A percentile compares a stretch with the other conserved stretches of the same genome.
Conservation (phyloP, 148 eudicot species). For the Chenopodium formosanum region DNA sequence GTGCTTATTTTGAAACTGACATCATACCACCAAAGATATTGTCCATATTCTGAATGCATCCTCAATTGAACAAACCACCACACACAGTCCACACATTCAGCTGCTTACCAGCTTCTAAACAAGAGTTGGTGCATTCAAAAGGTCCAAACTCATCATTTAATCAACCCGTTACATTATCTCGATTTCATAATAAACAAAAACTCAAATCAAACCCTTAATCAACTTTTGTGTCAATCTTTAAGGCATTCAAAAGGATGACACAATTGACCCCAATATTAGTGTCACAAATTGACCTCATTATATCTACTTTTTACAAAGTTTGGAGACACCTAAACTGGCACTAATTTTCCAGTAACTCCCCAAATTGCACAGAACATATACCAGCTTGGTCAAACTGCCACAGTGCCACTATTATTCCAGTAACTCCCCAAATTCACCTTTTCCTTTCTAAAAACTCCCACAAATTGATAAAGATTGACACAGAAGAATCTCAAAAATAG, state of each 20-base stretch:
- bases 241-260: not conserved
- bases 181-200: not conserved
- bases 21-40: no score
- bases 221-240: not conserved
- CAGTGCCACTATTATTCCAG: not conserved
- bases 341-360: not conserved
- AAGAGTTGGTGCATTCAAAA: not conserved
- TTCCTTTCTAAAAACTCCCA: not conserved
- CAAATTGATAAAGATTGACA: not conserved
- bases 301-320: not conserved
- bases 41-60: no score
- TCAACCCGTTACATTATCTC: not conserved
- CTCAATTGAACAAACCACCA: not conserved
- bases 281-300: no score
- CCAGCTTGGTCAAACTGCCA: not conserved
- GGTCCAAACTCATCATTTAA: not conserved
- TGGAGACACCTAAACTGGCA: conserved; percentile 16
- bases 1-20: not conserved
- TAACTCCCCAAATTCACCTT: conserved; percentile 2
- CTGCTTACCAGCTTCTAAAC: not conserved
- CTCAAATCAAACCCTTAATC: not conserved
- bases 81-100: not conserved
- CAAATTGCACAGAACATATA: not conserved
- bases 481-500: conserved; percentile 13
- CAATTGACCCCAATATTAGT: not conserved